Percentiles rank a stretch among this genome's conserved stretches.
Evolutionary conservation across 768 basidiomycete genomes (phyloP).

Genomic region (Phanerochaete carnosa): DNA sequence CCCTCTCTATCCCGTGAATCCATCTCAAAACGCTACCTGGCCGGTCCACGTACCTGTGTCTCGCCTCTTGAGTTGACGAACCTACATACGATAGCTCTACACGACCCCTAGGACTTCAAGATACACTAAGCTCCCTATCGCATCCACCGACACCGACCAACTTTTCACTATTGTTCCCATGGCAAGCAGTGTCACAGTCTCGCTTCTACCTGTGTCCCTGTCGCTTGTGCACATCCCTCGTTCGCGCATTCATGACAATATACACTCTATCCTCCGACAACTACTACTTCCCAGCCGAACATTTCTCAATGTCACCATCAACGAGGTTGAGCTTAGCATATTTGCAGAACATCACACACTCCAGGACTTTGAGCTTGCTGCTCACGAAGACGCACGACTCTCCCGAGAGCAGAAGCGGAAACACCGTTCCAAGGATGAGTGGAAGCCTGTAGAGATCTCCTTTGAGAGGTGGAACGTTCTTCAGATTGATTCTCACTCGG

Average conservation of each 20-base stretch:
- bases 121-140: background rate
- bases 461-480: constrained; percentile 76
- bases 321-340: constrained; percentile 74
- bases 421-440: constrained; percentile 12
- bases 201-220: constrained; percentile 68
- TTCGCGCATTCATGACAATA: constrained; percentile 54
- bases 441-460: constrained; percentile 64
- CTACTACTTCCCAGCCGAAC: constrained; percentile 63
- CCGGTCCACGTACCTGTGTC: background rate
- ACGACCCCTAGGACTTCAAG: background rate
- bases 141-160: background rate
- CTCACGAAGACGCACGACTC: constrained; percentile 50
- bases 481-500: constrained; percentile 78
- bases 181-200: constrained; percentile 48
- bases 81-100: background rate
- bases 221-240: constrained; percentile 76
- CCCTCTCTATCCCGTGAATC: background rate
- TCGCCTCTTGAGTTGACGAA: background rate
- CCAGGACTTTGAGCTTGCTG: constrained; percentile 58
- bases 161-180: background rate
- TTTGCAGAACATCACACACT: constrained; percentile 62
- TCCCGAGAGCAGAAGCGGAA: constrained; percentile 20
- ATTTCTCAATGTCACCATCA: constrained; percentile 75
- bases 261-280: constrained; percentile 62
- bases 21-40: background rate